A percentile compares a stretch with the other conserved stretches of the same genome.
These are phyloP conservation scores for Vicia villosa DNA, from an alignment of 306 rosid species.

Conservation along the genomic window DNA sequence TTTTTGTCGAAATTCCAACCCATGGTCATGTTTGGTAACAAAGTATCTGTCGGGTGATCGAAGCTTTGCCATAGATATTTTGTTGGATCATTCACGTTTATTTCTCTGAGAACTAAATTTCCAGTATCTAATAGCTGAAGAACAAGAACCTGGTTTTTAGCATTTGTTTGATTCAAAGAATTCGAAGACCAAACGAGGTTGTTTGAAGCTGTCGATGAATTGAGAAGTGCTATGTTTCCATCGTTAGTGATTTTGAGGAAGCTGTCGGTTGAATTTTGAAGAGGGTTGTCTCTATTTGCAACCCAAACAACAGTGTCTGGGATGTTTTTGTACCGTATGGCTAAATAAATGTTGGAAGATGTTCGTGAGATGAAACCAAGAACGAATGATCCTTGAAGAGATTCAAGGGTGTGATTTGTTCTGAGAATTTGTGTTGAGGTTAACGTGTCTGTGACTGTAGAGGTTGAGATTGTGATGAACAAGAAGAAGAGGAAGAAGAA, in stretches of 20 bases:
- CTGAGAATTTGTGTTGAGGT: conserved; percentile 47
- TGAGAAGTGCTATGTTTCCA: conserved; percentile 48
- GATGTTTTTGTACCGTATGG: conserved; percentile 63
- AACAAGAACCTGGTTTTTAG: conserved; percentile 29
- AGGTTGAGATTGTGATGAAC: conserved; percentile 9
- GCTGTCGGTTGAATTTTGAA: conserved; percentile 37
- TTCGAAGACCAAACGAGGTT: conserved; percentile 50
- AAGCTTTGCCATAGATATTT: conserved; percentile 72
- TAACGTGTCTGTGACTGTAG: conserved; percentile 48
- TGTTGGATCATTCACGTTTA: conserved; percentile 26
- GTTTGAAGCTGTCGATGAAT: neutral
- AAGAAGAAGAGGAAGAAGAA: conserved; percentile 32
- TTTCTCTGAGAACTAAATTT: conserved; percentile 56
- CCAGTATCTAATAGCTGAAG: conserved; percentile 63
- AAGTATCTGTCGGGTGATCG: conserved; percentile 65
- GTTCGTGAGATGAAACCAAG: conserved; percentile 51
- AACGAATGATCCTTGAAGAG: conserved; percentile 46
- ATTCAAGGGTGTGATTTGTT: conserved; percentile 52
- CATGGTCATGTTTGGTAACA: conserved; percentile 69
- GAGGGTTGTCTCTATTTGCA: conserved; percentile 74
- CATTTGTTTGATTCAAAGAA: conserved; percentile 37
- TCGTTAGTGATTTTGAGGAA: conserved; percentile 43
- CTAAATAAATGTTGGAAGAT: conserved; percentile 50
- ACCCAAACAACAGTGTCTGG: conserved; percentile 59
- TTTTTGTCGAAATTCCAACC: conserved; percentile 60